Evolutionary conservation across 257 asterid genomes (phyloP).

Genomic region (Lycium ferocissimum): DNA sequence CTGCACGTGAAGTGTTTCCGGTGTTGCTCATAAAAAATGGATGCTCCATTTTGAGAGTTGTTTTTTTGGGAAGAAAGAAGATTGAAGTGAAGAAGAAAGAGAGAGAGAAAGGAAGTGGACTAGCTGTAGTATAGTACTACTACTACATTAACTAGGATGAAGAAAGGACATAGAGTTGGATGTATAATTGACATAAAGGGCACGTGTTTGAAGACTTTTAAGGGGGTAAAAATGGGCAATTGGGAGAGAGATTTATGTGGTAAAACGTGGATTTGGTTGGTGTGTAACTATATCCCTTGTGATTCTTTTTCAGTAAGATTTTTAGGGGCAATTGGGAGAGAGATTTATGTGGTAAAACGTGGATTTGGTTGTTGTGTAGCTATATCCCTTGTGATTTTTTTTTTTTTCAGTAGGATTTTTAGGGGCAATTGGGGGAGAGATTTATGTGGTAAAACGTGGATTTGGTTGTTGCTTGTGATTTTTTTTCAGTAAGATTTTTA

Average conservation of each 20-base stretch:
- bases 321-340: neutral
- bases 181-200: constrained; percentile 16
- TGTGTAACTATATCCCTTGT: too few relatives aligned
- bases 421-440: neutral
- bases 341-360: neutral
- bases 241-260: constrained; percentile 1
- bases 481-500: too few relatives aligned
- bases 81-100: constrained; percentile 21
- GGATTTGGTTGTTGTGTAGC: too few relatives aligned
- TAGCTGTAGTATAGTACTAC: neutral
- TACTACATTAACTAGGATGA: neutral
- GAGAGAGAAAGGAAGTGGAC: neutral
- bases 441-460: neutral
- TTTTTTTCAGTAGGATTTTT: too few relatives aligned
- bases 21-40: constrained; percentile 69
- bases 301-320: too few relatives aligned
- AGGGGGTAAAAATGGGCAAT: neutral
- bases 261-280: too few relatives aligned
- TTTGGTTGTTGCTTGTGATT: too few relatives aligned
- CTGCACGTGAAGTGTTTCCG: constrained; percentile 65
- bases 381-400: too few relatives aligned
- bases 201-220: constrained; percentile 21
- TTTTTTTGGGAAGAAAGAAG: neutral
- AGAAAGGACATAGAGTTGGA: neutral
- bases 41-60: constrained; percentile 60